These are phyloP conservation scores for Sporothrix dimorphospora DNA, from an alignment of 2,329 filamentous ascomycete genomes.

Conservation along the genomic window DNA sequence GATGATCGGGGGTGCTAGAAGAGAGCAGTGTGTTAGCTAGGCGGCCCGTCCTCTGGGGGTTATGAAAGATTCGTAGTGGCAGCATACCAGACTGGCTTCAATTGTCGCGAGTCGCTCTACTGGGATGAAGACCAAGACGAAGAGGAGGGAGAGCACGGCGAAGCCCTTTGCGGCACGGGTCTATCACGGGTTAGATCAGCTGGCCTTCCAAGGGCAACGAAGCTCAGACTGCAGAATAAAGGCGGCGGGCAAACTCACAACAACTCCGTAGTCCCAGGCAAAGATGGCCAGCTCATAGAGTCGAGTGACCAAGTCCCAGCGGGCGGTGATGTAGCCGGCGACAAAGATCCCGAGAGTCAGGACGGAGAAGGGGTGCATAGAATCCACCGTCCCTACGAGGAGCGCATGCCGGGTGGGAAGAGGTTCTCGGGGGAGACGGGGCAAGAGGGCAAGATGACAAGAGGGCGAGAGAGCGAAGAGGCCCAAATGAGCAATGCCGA, in stretches of 20 bases:
- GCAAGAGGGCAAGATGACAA: not conserved
- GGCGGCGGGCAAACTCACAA: slow-evolving; percentile 60
- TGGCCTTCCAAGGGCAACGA: too few relatives aligned
- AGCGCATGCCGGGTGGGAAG: slow-evolving; percentile 47
- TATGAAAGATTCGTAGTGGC: slow-evolving; percentile 37
- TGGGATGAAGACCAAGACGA: slow-evolving; percentile 81
- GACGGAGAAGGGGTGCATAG: slow-evolving; percentile 97
- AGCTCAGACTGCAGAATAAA: not conserved
- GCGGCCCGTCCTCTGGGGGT: not conserved
- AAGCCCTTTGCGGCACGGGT: slow-evolving; percentile 86
- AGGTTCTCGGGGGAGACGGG: not conserved
- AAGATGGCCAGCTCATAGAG: slow-evolving; percentile 97
- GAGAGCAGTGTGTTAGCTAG: not conserved
- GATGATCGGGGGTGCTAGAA: slow-evolving; percentile 77
- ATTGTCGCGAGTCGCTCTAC: slow-evolving; percentile 78
- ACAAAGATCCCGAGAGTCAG: slow-evolving; percentile 97
- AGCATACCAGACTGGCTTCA: slow-evolving; percentile 77
- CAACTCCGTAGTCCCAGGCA: slow-evolving; percentile 97
- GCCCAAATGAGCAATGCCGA: not conserved
- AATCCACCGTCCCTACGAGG: slow-evolving; percentile 50
- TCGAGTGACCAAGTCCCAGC: slow-evolving; percentile 96
- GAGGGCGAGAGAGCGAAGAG: not conserved
- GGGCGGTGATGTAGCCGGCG: slow-evolving; percentile 98
- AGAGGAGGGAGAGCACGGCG: slow-evolving; percentile 77
- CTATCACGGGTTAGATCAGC: slow-evolving; percentile 48